These are phyloP conservation scores for Nigrospora osmanthi DNA, from an alignment of 2,329 filamentous ascomycete genomes.

Conservation along the genomic window DNA sequence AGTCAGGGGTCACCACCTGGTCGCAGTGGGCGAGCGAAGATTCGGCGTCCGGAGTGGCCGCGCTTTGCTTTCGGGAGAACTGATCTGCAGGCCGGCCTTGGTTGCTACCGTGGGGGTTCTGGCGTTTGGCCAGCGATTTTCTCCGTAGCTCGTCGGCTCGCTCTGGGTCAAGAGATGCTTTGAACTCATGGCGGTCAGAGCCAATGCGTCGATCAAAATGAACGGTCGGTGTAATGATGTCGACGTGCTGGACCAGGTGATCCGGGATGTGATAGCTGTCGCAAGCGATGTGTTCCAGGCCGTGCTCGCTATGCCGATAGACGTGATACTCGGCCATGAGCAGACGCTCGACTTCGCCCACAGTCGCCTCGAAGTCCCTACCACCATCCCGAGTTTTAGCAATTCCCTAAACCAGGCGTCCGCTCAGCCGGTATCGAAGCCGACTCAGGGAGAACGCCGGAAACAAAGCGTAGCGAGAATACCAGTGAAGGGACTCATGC, in stretches of 20 bases:
- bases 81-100: slow-evolving; percentile 15
- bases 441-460: too few relatives aligned
- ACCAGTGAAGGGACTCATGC: too few relatives aligned
- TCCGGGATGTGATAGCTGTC: slow-evolving; percentile 32
- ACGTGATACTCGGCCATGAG: slow-evolving; percentile 45
- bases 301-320: slow-evolving; percentile 31
- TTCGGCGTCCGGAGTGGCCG: slow-evolving; percentile 18
- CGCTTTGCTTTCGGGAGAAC: slow-evolving; percentile 22
- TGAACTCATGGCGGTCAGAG: slow-evolving; percentile 25
- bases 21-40: slow-evolving; percentile 34
- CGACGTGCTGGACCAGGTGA: slow-evolving; percentile 26
- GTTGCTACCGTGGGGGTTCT: slow-evolving; percentile 15
- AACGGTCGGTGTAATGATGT: slow-evolving; percentile 32
- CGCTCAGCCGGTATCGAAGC: too few relatives aligned
- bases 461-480: too few relatives aligned
- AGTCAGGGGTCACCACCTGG: slow-evolving; percentile 47
- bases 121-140: slow-evolving; percentile 10
- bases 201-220: slow-evolving; percentile 37
- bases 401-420: too few relatives aligned
- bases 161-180: slow-evolving; percentile 12
- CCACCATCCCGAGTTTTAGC: too few relatives aligned
- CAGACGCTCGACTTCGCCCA: slow-evolving; percentile 42
- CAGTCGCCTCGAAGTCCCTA: slow-evolving; percentile 41
- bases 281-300: slow-evolving; percentile 29
- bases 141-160: slow-evolving; percentile 15